Percentiles rank a stretch among this genome's conserved stretches.
phyloP scores from a whole-genome alignment of 2,329 filamentous ascomycete species.

The Apiospora pterosperma region DNA sequence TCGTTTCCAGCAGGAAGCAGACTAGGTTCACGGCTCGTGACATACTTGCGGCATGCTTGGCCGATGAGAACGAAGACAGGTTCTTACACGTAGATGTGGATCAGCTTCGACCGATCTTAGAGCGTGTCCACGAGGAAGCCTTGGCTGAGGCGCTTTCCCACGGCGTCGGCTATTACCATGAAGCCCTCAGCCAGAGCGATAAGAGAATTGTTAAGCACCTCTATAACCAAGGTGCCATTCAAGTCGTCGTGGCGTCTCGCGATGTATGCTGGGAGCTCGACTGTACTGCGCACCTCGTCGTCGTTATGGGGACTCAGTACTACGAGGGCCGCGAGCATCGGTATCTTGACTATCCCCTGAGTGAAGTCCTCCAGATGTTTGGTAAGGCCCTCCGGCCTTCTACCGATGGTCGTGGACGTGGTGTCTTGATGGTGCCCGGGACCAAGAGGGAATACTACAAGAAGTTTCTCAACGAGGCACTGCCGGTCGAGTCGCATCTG shows the following conservation, averaged over 20 bases:
- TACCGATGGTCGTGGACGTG: constrained; percentile 76
- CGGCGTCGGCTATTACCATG: constrained; percentile 95
- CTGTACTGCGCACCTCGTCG: constrained; percentile 80
- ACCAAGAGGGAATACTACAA: constrained; percentile 98
- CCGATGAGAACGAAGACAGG: constrained; percentile 87
- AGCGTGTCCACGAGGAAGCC: constrained; percentile 79
- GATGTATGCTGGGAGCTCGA: constrained; percentile 97
- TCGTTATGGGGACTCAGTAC: constrained; percentile 97
- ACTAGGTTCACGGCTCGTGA: constrained; percentile 84
- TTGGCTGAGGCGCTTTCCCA: constrained; percentile 87
- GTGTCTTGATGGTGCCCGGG: constrained; percentile 93
- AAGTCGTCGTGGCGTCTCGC: constrained; percentile 71
- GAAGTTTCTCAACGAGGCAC: constrained; percentile 94
- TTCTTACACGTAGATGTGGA: constrained; percentile 84
- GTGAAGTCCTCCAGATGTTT: constrained; percentile 96
- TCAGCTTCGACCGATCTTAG: constrained; percentile 78
- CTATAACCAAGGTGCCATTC: constrained; percentile 84
- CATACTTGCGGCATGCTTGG: constrained; percentile 79
- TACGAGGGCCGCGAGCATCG: constrained; percentile 96
- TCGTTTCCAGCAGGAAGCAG: constrained; percentile 92
- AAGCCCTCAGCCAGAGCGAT: constrained; percentile 83
- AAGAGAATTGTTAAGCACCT: constrained; percentile 93
- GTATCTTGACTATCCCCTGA: constrained; percentile 93
- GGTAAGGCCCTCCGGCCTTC: constrained; percentile 82
- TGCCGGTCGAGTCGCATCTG: constrained; percentile 92